Conservation (phyloP, 2,329 filamentous ascomycete genomes). For the Pseudogymnoascus sp. region DNA sequence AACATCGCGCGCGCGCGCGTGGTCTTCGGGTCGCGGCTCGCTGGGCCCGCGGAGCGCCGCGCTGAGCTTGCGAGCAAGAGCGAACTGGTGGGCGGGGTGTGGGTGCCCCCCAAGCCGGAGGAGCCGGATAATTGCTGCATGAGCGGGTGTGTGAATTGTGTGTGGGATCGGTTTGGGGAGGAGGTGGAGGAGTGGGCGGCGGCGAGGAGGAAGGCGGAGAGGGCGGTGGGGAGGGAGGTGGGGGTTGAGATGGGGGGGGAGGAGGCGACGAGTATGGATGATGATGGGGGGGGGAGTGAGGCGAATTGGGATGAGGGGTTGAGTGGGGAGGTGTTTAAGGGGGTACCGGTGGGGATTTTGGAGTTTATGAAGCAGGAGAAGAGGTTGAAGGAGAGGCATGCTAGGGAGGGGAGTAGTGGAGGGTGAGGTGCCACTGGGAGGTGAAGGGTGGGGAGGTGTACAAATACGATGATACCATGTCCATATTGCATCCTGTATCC, state of each 20-base stretch:
- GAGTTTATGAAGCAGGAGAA: conserved; percentile 99
- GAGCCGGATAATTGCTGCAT: conserved; percentile 99
- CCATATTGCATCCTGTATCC: not conserved
- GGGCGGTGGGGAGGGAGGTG: conserved; percentile 34
- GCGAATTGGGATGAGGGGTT: conserved; percentile 44
- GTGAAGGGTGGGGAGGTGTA: not conserved
- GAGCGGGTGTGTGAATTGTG: conserved; percentile 96
- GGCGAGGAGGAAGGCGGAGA: conserved; percentile 54
- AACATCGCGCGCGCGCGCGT: conserved; percentile 43
- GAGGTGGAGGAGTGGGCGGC: conserved; percentile 84
- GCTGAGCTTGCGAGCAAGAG: conserved; percentile 50
- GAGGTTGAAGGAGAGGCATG: conserved; percentile 67
- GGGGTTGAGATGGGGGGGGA: conserved; percentile 12
- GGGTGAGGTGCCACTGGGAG: not conserved
- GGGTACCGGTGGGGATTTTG: conserved; percentile 82
- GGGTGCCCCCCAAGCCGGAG: conserved; percentile 72
- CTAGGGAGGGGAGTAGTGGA: not conserved
- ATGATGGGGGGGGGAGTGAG: conserved; percentile 57
- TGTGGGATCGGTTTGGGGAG: conserved; percentile 87
- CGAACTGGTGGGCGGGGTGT: conserved; percentile 64
- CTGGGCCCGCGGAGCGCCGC: conserved; percentile 62
- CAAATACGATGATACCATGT: not conserved
- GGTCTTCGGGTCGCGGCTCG: conserved; percentile 73
- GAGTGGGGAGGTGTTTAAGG: conserved; percentile 62
- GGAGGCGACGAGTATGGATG: conserved; percentile 54